Evolutionary conservation across 2,329 filamentous ascomycete species (phyloP).

Genomic region (Lachnellula hyalina): DNA sequence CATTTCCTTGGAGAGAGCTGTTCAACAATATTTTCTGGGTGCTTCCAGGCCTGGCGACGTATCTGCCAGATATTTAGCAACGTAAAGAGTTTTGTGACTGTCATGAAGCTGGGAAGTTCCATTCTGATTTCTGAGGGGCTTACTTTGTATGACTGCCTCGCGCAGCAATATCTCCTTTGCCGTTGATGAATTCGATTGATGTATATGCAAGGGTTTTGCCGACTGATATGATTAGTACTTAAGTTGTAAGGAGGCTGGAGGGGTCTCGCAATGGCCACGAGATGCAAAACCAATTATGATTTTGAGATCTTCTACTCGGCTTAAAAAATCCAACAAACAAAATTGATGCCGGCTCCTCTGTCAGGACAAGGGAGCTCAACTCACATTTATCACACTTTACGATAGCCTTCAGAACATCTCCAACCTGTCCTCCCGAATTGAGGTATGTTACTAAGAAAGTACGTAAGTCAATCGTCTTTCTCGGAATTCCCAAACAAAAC

Average conservation of each 20-base stretch:
- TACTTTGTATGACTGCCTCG: conserved; percentile 64
- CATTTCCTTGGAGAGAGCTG: conserved; percentile 25
- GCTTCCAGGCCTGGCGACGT: conserved; percentile 32
- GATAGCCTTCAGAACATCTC: conserved; percentile 50
- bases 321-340: too few species aligned
- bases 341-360: too few species aligned
- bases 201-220: conserved; percentile 61
- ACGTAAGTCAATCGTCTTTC: neutral
- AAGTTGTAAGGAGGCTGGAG: conserved; percentile 41
- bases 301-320: conserved; percentile 33
- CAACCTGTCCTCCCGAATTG: conserved; percentile 50
- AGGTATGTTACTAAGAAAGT: conserved; percentile 53
- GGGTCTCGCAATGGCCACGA: too few species aligned
- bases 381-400: conserved; percentile 59
- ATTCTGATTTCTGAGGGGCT: conserved; percentile 11
- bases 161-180: conserved; percentile 53
- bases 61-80: conserved; percentile 23
- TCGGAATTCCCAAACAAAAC: neutral
- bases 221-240: conserved; percentile 51
- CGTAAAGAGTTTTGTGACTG: neutral
- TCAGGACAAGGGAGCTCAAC: conserved; percentile 36
- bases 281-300: conserved; percentile 29
- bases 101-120: neutral
- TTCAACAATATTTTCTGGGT: conserved; percentile 31
- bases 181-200: conserved; percentile 52